These are phyloP conservation scores for Sporobolomyces phaffii DNA, from an alignment of 768 basidiomycete species.

Conservation along the genomic window DNA sequence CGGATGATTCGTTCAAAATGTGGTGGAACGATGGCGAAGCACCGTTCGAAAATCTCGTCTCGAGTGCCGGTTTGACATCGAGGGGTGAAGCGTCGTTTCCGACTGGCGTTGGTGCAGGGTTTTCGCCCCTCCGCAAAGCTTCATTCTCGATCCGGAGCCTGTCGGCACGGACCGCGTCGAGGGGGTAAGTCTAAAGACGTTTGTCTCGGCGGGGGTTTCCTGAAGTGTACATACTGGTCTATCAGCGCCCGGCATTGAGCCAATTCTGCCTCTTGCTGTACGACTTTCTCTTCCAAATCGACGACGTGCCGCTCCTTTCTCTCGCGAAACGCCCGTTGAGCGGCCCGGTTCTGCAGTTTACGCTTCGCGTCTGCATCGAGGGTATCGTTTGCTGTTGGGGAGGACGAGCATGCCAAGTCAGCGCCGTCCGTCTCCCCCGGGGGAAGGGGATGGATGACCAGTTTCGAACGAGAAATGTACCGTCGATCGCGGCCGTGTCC, in stretches of 20 bases:
- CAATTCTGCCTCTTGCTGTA: conserved; percentile 76
- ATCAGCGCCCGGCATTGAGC: conserved; percentile 44
- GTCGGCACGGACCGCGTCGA: too few relatives aligned
- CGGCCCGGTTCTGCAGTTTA: conserved; percentile 94
- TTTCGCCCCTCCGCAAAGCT: conserved; percentile 22
- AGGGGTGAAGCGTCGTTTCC: not conserved
- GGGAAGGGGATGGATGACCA: too few relatives aligned
- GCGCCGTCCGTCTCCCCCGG: too few relatives aligned
- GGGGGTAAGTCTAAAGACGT: too few relatives aligned
- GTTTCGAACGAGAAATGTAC: too few relatives aligned
- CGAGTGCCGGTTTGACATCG: conserved; percentile 1
- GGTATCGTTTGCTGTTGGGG: conserved; percentile 8
- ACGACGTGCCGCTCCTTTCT: conserved; percentile 94
- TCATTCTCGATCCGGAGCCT: conserved; percentile 21
- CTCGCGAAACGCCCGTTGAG: conserved; percentile 92
- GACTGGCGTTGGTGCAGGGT: not conserved
- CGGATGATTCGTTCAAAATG: not conserved
- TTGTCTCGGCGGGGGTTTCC: not conserved
- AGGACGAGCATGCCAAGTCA: too few relatives aligned
- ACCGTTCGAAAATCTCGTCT: not conserved
- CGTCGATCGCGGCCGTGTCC: not conserved
- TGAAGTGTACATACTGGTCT: not conserved
- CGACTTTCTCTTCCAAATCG: conserved; percentile 90
- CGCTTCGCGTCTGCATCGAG: conserved; percentile 54
- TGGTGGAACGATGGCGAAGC: conserved; percentile 1